Evolutionary conservation across 1,284 basidiomycete genomes (phyloP), one percentile per base, ranked within the genome.

Genomic region (Apiotrichum sp.): DNA sequence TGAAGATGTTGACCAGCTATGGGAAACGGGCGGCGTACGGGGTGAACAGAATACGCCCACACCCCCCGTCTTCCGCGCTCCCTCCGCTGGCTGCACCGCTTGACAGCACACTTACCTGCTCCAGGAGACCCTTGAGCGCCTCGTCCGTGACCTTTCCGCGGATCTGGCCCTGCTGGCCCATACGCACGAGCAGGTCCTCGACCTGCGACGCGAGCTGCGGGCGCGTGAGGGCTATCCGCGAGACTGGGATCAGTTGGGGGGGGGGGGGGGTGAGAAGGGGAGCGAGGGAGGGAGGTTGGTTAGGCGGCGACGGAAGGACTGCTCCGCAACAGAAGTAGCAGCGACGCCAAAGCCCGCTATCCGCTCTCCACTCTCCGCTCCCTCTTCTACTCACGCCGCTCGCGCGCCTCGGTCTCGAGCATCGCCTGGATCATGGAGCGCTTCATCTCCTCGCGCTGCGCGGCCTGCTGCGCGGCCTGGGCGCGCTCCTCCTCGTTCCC

Each of bases 131-230:
- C 68, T 98, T 95, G 57, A 98, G 80, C 70, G 95, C 91, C 47
- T 84, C 81, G 72, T 98, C 95, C 32, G 83, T 86, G 44, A 98
- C 87, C 53, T 87, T 82, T 10, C 88, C 87, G 53, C 87, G 82
- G 47, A 98, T 78, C 74, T 97, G 93, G n/a, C 93, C 93, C 2
- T 84, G 82, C 75, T 93, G 90, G 6, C 88, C 93, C 90, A 97
- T 93, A 43, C 89, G 83, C 39, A 93, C 71, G 44, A 98, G 79
- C 55, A 96, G 84, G 11, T 81, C 82, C 75, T 96, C 89, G 63
- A 98, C 92, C 72, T 93, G 86, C 55, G 82, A 80, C 6, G 92
- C 88, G 70, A 93, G 82, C 56, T 89, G 85, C 0, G 92, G 89
- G 67, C 92, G 89, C 58, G 97, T 95, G 36, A 98, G 83, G 3